Percentiles rank a stretch among this genome's conserved stretches.
Conservation (phyloP, 352 stramenopile genomes). For the Globisporangium middletonii region DNA sequence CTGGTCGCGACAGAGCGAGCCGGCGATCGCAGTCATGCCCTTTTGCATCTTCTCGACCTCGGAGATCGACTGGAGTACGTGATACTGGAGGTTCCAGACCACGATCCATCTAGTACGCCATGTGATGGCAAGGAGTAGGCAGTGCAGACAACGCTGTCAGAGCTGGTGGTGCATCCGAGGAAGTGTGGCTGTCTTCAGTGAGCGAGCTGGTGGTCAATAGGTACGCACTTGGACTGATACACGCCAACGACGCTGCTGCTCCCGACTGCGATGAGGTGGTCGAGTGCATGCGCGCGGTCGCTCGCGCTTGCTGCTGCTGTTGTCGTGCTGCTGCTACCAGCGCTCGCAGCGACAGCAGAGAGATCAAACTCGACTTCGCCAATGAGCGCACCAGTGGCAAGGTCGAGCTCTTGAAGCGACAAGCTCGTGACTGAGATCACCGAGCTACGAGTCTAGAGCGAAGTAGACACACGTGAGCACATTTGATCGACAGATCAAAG, state of each 20-base stretch:
- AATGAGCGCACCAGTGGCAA: constrained; percentile 39
- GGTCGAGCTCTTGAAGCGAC: constrained; percentile 60
- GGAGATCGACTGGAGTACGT: constrained; percentile 48
- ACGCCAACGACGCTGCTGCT: constrained; percentile 44
- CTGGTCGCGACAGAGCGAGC: constrained; percentile 44
- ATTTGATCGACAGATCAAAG: not conserved
- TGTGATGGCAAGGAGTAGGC: not conserved
- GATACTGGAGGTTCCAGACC: constrained; percentile 61
- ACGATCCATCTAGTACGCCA: constrained; percentile 20
- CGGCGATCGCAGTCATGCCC: constrained; percentile 43
- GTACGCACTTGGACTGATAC: constrained; percentile 33
- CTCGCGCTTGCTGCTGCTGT: not conserved
- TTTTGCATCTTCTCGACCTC: constrained; percentile 65
- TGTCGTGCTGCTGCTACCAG: not conserved
- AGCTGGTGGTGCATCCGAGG: constrained; percentile 1
- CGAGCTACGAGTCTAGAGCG: constrained; percentile 25
- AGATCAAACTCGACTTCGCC: constrained; percentile 67
- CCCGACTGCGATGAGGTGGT: constrained; percentile 44
- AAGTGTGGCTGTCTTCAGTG: not conserved
- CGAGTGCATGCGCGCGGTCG: constrained; percentile 26
- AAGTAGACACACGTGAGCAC: not conserved
- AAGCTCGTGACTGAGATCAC: constrained; percentile 50
- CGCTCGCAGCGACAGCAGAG: constrained; percentile 12
- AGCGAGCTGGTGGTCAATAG: not conserved
- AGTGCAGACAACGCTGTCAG: too few relatives aligned